These are phyloP conservation scores for Dioscorea alata DNA, from an alignment of 106 monocot species.

Conservation along the genomic window DNA sequence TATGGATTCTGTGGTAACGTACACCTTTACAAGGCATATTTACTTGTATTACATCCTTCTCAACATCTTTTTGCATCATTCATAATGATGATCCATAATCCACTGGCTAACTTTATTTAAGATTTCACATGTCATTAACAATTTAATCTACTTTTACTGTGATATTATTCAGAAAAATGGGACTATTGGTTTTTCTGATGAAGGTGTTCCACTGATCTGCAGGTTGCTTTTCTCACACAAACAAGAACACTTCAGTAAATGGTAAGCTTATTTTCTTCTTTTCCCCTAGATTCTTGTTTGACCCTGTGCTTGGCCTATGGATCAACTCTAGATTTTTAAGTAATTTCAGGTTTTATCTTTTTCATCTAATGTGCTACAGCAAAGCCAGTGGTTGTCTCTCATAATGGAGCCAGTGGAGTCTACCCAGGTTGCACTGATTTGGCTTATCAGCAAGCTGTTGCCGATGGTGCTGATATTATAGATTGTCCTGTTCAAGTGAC, in stretches of 20 bases:
- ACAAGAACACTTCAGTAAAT: slow-evolving; percentile 7
- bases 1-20: too few species aligned
- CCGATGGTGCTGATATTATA: slow-evolving; percentile 73
- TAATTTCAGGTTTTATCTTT: background rate
- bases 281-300: too few species aligned
- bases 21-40: too few species aligned
- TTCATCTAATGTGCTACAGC: slow-evolving; percentile 11
- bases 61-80: too few species aligned
- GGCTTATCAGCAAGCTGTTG: slow-evolving; percentile 71
- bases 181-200: too few species aligned
- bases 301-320: too few species aligned
- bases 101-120: too few species aligned
- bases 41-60: too few species aligned
- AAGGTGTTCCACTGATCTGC: slow-evolving; percentile 3
- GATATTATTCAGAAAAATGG: too few species aligned
- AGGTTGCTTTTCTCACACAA: slow-evolving; percentile 56
- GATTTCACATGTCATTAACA: too few species aligned
- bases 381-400: slow-evolving; percentile 51
- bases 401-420: slow-evolving; percentile 81
- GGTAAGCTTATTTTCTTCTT: slow-evolving; percentile 22
- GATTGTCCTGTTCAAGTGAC: slow-evolving; percentile 92
- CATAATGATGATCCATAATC: too few species aligned
- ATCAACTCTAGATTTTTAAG: background rate
- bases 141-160: too few species aligned
- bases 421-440: slow-evolving; percentile 86